Conservation (phyloP, 2,329 filamentous ascomycete species). For the Erysiphe pulchra region DNA sequence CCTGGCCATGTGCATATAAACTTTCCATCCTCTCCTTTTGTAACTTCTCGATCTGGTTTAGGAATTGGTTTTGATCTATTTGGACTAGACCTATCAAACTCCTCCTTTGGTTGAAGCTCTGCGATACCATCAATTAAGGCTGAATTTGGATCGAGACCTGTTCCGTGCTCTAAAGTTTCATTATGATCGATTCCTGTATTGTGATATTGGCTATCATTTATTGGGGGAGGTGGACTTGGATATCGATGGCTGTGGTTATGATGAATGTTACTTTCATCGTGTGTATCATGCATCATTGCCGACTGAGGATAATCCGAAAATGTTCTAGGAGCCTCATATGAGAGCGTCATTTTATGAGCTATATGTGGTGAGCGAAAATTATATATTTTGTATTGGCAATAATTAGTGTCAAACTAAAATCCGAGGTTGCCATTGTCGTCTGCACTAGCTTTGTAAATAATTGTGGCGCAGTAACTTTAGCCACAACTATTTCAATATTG, state of each 20-base stretch:
- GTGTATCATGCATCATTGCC: conserved; percentile 10
- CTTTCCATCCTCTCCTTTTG: conserved; percentile 44
- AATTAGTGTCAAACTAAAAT: too few species aligned
- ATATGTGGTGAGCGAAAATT: too few species aligned
- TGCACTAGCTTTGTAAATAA: too few species aligned
- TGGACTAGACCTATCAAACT: conserved; percentile 10
- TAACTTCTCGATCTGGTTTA: conserved; percentile 30
- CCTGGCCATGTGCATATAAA: conserved; percentile 48
- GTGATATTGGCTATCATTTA: conserved; percentile 11
- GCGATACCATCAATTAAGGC: conserved; percentile 9
- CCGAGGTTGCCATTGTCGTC: too few species aligned
- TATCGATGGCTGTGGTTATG: conserved; percentile 9
- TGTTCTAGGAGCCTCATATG: conserved; percentile 8
- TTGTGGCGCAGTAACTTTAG: conserved; percentile 1
- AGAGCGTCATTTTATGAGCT: conserved; percentile 6
- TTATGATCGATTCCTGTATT: not conserved
- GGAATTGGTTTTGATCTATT: conserved; percentile 22
- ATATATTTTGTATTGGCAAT: too few species aligned
- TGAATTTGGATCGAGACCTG: conserved; percentile 3
- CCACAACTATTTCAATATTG: not conserved
- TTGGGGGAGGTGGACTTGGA: conserved; percentile 10
- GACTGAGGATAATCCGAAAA: conserved; percentile 10
- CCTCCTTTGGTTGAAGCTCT: conserved; percentile 10
- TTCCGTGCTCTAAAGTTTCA: not conserved
- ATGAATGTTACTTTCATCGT: conserved; percentile 10